These are phyloP conservation scores for Rhodosorus marinus DNA, from an alignment of 23 red algal species.

Conservation along the genomic window DNA sequence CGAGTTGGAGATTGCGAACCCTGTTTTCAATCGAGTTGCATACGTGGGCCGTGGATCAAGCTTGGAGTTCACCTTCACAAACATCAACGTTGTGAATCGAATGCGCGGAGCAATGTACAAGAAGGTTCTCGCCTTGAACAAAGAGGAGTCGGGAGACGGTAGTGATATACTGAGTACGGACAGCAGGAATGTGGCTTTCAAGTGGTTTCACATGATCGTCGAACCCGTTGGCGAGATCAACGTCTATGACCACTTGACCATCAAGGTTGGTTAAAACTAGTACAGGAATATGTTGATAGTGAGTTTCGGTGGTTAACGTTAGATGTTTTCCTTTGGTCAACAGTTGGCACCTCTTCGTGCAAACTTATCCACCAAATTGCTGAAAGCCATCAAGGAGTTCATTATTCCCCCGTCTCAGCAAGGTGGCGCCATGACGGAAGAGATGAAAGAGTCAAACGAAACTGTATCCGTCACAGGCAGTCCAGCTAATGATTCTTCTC, in stretches of 20 bases:
- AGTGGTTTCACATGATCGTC: constrained; percentile 41
- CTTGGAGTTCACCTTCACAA: constrained; percentile 53
- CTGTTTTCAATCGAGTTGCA: constrained; percentile 39
- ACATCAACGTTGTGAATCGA: constrained; percentile 48
- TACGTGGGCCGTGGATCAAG: constrained; percentile 39
- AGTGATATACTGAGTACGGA: constrained; percentile 50
- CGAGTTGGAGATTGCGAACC: constrained; percentile 33
- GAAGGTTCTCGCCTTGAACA: constrained; percentile 1
- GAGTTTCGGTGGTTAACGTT: too few relatives aligned
- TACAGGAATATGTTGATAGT: not conserved
- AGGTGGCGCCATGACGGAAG: too few relatives aligned
- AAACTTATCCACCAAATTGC: too few relatives aligned
- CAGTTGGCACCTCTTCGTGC: too few relatives aligned
- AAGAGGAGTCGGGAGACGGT: not conserved
- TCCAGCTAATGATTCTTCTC: constrained; percentile 4
- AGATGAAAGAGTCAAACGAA: not conserved
- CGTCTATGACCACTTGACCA: constrained; percentile 61
- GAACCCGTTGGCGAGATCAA: constrained; percentile 68
- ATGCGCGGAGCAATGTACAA: constrained; percentile 42
- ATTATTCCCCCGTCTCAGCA: too few relatives aligned
- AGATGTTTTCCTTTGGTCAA: too few relatives aligned
- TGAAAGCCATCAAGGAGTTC: too few relatives aligned
- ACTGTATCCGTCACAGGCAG: not conserved
- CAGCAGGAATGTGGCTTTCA: constrained; percentile 62
- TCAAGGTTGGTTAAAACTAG: not conserved